A percentile compares a stretch with the other conserved stretches of the same genome.
Conservation (phyloP, 1,284 basidiomycete genomes). For the Irpex sp. region DNA sequence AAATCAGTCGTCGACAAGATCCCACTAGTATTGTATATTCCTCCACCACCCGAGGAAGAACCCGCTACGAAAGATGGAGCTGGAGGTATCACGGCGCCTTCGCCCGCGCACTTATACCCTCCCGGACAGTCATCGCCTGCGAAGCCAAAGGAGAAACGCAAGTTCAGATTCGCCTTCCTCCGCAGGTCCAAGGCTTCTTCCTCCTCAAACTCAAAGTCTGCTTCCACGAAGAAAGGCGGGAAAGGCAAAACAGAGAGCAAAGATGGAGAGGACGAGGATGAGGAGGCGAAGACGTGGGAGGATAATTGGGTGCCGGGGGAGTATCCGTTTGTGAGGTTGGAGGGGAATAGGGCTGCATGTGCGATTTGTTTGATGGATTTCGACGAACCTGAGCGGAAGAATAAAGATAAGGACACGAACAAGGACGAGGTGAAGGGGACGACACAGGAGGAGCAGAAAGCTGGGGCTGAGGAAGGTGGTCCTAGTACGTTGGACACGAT, state of each 20-base stretch:
- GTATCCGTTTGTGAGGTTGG: slow-evolving; percentile 66
- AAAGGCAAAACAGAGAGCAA: slow-evolving; percentile 17
- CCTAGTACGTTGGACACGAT: too few relatives aligned
- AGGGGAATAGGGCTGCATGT: slow-evolving; percentile 76
- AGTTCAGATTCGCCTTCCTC: slow-evolving; percentile 51
- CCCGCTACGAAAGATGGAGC: slow-evolving; percentile 23
- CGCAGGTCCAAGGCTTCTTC: slow-evolving; percentile 21
- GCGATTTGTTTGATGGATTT: slow-evolving; percentile 83
- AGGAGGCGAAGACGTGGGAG: slow-evolving; percentile 41
- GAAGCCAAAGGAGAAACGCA: slow-evolving; percentile 18
- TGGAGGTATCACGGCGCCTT: slow-evolving; percentile 28
- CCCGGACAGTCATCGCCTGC: slow-evolving; percentile 34
- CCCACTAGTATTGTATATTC: slow-evolving; percentile 79
- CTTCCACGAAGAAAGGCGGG: slow-evolving; percentile 16
- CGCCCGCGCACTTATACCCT: slow-evolving; percentile 53
- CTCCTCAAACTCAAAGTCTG: not conserved
- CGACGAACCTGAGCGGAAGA: slow-evolving; percentile 52
- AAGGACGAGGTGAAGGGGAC: slow-evolving; percentile 2
- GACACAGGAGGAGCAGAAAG: not conserved
- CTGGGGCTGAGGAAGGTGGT: not conserved
- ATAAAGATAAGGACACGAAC: slow-evolving; percentile 4
- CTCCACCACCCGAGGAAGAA: slow-evolving; percentile 58
- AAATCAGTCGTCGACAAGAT: slow-evolving; percentile 69
- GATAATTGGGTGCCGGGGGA: slow-evolving; percentile 49
- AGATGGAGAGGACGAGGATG: slow-evolving; percentile 5